Base-by-base conservation (phyloP, 805 yeast genomes). In the Yamadazyma laniorum region DNA sequence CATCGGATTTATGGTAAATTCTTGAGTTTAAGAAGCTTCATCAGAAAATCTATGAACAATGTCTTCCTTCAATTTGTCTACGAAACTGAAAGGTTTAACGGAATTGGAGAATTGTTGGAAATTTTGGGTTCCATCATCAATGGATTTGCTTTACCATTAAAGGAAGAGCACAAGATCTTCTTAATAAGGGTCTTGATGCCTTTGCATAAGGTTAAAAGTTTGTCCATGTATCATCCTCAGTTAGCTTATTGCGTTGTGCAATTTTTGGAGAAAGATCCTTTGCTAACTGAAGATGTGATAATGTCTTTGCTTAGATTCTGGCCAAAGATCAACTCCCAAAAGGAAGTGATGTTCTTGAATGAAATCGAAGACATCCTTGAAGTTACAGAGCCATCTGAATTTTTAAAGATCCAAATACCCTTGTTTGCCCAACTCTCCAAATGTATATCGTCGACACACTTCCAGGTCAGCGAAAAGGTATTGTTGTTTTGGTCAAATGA, bases 1-100 rank as follows among this genome's bases (percentile, higher is more conserved):
- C 99, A 93, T 61, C 74, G 99, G 55, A 89, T 93, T 48, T 93
- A 93, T 63, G 99, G 99, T 21, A 93, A 93, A 65, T 90, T 93
- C 54, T 70, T 93, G 53, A 82, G 87, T 50, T 73, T 91, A 48
- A 77, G 99, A 60, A 82, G 95, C 28, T 91, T 85, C 53, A 93
- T 93, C 45, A 76, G 99, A 57, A 82, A 95, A 53, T 82, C 93
- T 25, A 90, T 93, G 48, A 87, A 80, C 66, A 87, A 93, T 59
- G 95, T 93, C 29, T 93, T 93, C 53, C 71, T 93, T 53, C 96
- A 86, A 59, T 93, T 91, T 65, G 80, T 83, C 35, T 93, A 93
- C 65, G 99, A 93, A 63, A 90, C 98, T 9, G 96, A 87, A 55
- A 74, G 96, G 52, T 93, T 91, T 61, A 91, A 93, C 58, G 99